Evolutionary conservation across 257 asterid species (phyloP).

Genomic region (Solanum pimpinellifolium): DNA sequence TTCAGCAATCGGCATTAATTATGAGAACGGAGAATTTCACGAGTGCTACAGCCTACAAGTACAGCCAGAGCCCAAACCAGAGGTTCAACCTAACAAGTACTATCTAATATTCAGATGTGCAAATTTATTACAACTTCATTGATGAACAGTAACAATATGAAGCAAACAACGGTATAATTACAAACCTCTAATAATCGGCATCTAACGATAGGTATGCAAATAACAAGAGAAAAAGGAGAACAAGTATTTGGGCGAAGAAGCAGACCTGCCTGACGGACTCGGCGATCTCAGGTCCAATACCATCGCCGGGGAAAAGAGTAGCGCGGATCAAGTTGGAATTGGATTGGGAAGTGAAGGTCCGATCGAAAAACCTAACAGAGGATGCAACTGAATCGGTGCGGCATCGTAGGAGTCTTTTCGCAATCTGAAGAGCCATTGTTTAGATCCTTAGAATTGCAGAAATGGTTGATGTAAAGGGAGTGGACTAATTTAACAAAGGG

Average conservation of each 20-base stretch:
- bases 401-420: background rate
- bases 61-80: too few species aligned
- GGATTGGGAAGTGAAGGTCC: background rate
- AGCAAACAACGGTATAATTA: background rate
- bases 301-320: slow-evolving; percentile 95
- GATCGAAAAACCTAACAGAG: background rate
- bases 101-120: background rate
- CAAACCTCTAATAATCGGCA: background rate
- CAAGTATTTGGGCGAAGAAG: background rate
- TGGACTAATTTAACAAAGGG: background rate
- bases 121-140: background rate
- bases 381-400: background rate
- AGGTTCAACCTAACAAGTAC: background rate
- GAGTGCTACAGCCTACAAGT: background rate
- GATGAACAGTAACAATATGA: background rate
- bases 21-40: background rate
- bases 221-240: background rate
- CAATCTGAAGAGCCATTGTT: slow-evolving; percentile 1
- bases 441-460: background rate
- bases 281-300: slow-evolving; percentile 95
- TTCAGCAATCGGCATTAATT: background rate
- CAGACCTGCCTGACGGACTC: slow-evolving; percentile 66
- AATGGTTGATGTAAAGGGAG: background rate
- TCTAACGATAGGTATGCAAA: background rate
- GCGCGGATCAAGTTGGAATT: slow-evolving; percentile 17